Percentiles rank a stretch among this genome's conserved stretches.
Evolutionary conservation across 805 yeast genomes (phyloP).

Genomic region (Schwanniomyces polymorphus): DNA sequence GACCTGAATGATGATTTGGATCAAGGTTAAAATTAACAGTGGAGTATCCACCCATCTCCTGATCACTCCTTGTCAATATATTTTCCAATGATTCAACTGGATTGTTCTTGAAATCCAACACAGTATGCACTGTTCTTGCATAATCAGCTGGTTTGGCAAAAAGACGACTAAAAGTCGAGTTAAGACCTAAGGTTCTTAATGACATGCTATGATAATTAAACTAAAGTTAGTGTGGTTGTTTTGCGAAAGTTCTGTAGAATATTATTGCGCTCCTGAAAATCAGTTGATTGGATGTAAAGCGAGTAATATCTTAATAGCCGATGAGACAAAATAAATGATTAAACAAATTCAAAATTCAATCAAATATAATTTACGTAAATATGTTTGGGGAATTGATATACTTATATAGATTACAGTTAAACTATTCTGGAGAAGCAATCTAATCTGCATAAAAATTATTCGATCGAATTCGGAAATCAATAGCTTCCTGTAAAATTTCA

Average conservation of each 20-base stretch:
- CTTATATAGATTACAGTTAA: neutral
- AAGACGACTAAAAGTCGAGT: conserved; percentile 34
- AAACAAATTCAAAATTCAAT: neutral
- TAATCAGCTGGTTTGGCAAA: conserved; percentile 32
- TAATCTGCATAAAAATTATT: neutral
- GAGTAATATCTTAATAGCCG: neutral
- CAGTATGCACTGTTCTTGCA: conserved; percentile 32
- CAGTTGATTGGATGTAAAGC: neutral
- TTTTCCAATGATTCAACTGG: conserved; percentile 45
- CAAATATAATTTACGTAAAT: neutral
- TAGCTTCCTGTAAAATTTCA: neutral
- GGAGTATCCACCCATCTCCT: conserved; percentile 77
- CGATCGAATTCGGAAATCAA: neutral
- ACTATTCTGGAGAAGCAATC: neutral
- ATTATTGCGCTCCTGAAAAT: neutral
- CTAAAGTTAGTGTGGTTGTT: neutral
- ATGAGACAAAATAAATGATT: neutral
- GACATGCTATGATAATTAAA: conserved; percentile 25
- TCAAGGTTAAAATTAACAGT: conserved; percentile 54
- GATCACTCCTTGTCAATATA: conserved; percentile 65
- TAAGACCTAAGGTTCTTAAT: conserved; percentile 40
- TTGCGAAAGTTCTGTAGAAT: neutral
- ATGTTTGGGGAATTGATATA: neutral
- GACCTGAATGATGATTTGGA: conserved; percentile 31
- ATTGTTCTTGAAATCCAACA: conserved; percentile 59